These are phyloP conservation scores for Clarkia xantiana DNA, from an alignment of 345 rosid species.

Conservation along the genomic window DNA sequence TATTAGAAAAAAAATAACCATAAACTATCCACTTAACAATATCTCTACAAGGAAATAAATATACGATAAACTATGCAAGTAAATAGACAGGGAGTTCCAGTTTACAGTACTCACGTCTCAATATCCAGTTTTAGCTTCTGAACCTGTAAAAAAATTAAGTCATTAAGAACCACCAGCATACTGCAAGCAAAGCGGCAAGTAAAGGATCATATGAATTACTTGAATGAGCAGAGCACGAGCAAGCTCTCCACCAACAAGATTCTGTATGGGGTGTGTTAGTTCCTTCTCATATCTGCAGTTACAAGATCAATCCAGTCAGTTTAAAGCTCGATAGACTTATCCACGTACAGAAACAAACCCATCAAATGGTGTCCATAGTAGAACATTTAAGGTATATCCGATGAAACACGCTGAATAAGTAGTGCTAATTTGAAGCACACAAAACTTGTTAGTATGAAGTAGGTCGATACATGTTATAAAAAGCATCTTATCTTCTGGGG, in stretches of 20 bases:
- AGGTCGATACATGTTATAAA: too few relatives aligned
- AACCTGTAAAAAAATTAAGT: constrained; percentile 42
- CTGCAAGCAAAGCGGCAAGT: constrained; percentile 6
- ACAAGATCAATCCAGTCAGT: constrained; percentile 3
- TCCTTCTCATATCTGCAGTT: constrained; percentile 73
- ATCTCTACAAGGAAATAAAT: constrained; percentile 3
- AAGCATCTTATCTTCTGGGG: too few relatives aligned
- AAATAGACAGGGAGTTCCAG: constrained; percentile 8
- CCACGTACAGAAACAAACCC: background rate
- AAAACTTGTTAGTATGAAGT: too few relatives aligned
- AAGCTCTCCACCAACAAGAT: constrained; percentile 86
- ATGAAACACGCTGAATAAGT: background rate
- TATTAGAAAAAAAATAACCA: background rate
- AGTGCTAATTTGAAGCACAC: background rate
- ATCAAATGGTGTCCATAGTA: background rate
- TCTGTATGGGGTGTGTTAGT: constrained; percentile 70
- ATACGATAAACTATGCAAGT: constrained; percentile 9
- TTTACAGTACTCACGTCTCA: constrained; percentile 61
- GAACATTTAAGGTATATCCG: background rate
- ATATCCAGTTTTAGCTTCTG: constrained; percentile 90
- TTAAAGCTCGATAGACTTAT: background rate
- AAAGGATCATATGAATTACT: constrained; percentile 24
- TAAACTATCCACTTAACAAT: background rate
- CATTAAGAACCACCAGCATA: constrained; percentile 8
- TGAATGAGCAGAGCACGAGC: constrained; percentile 93